phyloP scores from a whole-genome alignment of 768 basidiomycete genomes.

The Lactarius vividus region DNA sequence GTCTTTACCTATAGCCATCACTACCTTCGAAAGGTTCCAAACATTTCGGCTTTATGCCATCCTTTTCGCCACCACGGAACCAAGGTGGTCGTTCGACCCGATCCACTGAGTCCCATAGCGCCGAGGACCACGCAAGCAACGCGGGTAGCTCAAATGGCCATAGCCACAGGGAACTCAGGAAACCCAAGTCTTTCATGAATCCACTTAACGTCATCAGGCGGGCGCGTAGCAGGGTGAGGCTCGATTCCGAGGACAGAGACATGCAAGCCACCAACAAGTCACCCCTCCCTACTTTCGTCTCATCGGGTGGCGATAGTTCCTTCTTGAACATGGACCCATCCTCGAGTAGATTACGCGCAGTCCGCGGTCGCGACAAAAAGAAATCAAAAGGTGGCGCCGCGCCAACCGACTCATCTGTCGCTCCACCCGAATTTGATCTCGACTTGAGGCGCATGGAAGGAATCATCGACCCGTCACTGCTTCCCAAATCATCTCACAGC shows the following conservation, averaged over 20 bases:
- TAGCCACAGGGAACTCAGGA: slow-evolving; percentile 41
- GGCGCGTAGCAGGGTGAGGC: slow-evolving; percentile 41
- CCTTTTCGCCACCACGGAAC: slow-evolving; percentile 34
- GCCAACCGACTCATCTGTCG: slow-evolving; percentile 36
- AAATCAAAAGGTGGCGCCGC: slow-evolving; percentile 32
- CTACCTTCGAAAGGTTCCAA: slow-evolving; percentile 42
- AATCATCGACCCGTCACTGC: slow-evolving; percentile 56
- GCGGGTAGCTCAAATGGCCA: slow-evolving; percentile 36
- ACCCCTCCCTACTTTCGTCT: slow-evolving; percentile 27
- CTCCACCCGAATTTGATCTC: slow-evolving; percentile 50
- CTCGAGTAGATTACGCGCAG: slow-evolving; percentile 26
- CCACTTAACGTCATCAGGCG: slow-evolving; percentile 41
- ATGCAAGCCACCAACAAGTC: slow-evolving; percentile 28
- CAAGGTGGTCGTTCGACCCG: slow-evolving; percentile 29
- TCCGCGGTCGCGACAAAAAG: slow-evolving; percentile 36
- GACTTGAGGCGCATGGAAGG: slow-evolving; percentile 79
- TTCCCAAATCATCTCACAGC: slow-evolving; percentile 30
- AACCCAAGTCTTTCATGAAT: slow-evolving; percentile 47
- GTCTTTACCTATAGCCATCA: slow-evolving; percentile 37
- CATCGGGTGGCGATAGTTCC: slow-evolving; percentile 20
- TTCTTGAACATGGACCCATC: slow-evolving; percentile 32
- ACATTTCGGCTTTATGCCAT: slow-evolving; percentile 43
- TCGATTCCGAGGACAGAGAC: slow-evolving; percentile 41
- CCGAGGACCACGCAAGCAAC: slow-evolving; percentile 33
- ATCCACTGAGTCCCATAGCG: slow-evolving; percentile 33